These are phyloP conservation scores for Trichosporon sp. DNA, from an alignment of 1,284 basidiomycete genomes.

Conservation along the genomic window DNA sequence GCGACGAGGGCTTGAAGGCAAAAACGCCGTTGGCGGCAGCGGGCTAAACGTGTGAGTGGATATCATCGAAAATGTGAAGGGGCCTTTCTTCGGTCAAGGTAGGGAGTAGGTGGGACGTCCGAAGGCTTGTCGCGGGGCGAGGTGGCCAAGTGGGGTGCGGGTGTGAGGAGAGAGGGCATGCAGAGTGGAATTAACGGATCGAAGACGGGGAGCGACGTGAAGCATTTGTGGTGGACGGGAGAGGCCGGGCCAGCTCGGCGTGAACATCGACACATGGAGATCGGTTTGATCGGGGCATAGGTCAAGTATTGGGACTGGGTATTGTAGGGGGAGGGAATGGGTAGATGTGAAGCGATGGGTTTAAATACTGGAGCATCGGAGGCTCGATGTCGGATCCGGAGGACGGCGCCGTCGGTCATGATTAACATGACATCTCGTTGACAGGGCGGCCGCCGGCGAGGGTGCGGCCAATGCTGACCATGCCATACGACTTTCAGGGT, in stretches of 20 bases:
- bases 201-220: too few species aligned
- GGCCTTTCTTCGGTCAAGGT: background rate
- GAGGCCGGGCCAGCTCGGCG: too few species aligned
- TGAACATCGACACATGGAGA: too few species aligned
- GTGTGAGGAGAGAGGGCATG: too few species aligned
- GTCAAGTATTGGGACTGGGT: too few species aligned
- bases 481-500: background rate
- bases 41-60: conserved; percentile 11
- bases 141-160: too few species aligned
- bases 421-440: background rate
- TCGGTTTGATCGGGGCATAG: too few species aligned
- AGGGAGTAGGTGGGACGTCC: background rate
- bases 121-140: background rate
- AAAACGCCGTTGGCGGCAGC: conserved; percentile 39
- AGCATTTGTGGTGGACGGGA: too few species aligned
- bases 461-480: background rate
- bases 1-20: conserved; percentile 39
- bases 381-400: background rate
- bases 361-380: background rate
- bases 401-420: background rate
- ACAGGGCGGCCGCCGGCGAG: background rate
- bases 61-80: background rate
- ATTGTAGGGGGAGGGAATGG: background rate
- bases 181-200: too few species aligned
- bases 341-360: background rate